Percentiles rank a stretch among this genome's conserved stretches.
Conservation (phyloP, 139 green algal genomes). For the Edaphochlamys debaryana region DNA sequence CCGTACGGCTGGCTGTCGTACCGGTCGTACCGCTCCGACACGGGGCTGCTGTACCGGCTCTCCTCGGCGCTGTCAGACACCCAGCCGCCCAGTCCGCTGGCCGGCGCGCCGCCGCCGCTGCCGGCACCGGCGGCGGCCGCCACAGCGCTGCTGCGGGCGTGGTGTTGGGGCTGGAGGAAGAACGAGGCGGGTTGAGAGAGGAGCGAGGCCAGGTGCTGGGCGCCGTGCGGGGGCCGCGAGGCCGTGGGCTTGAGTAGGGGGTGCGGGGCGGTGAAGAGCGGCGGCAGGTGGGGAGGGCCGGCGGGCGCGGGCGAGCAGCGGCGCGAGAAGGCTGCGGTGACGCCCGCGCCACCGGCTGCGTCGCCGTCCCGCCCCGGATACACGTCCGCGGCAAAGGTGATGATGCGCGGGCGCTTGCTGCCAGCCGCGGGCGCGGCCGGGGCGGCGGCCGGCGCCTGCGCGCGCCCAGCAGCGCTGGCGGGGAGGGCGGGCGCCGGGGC, state of each 20-base stretch:
- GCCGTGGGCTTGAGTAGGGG: too few relatives aligned
- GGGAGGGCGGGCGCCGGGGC: background rate
- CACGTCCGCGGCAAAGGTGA: slow-evolving; percentile 13
- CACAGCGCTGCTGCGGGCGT: slow-evolving; percentile 4
- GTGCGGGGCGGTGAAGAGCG: too few relatives aligned
- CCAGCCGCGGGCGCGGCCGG: background rate
- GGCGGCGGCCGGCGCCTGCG: too few relatives aligned
- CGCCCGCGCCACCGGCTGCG: background rate
- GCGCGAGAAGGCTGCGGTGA: background rate
- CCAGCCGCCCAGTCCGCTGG: background rate
- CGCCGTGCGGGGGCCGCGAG: too few relatives aligned
- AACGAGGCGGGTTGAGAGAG: too few relatives aligned
- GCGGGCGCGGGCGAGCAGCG: background rate
- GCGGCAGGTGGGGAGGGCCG: too few relatives aligned
- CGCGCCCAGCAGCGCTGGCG: background rate
- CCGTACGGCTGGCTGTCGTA: too few relatives aligned
- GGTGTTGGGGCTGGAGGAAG: background rate
- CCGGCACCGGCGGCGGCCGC: background rate
- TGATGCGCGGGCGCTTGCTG: slow-evolving; percentile 21
- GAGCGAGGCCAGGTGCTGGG: too few relatives aligned
- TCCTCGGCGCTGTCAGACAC: slow-evolving; percentile 17
- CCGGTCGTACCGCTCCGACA: slow-evolving; percentile 22
- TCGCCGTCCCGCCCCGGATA: background rate
- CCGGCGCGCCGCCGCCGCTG: background rate
- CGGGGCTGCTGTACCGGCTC: slow-evolving; percentile 29